Evolutionary conservation across 73 alveolate genomes (phyloP).

Genomic region (Paramecium octaurelia): DNA sequence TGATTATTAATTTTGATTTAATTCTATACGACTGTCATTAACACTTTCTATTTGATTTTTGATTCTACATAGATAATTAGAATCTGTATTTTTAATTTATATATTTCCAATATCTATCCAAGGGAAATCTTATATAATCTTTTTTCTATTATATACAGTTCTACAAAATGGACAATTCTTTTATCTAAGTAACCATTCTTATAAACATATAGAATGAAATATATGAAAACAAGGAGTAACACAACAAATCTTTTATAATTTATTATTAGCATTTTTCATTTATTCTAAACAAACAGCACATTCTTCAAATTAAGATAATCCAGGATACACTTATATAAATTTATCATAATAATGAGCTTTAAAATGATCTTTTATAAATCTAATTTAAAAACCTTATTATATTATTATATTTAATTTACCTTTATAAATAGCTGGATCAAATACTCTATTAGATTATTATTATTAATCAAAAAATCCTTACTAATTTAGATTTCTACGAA

Average conservation of each 20-base stretch:
- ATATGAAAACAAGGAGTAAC: slow-evolving; percentile 46
- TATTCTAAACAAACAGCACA: slow-evolving; percentile 24
- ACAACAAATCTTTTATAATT: neutral
- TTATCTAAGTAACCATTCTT: neutral
- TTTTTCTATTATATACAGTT: neutral
- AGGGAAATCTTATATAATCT: neutral
- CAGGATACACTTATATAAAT: neutral
- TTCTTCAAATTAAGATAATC: slow-evolving; percentile 3
- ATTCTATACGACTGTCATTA: neutral
- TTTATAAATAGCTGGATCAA: neutral
- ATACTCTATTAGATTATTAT: neutral
- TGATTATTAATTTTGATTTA: neutral
- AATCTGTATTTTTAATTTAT: neutral
- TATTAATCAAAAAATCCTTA: neutral
- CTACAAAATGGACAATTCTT: slow-evolving; percentile 38
- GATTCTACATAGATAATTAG: neutral
- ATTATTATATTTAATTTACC: neutral
- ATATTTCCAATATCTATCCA: neutral
- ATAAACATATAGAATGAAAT: neutral
- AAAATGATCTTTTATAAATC: neutral
- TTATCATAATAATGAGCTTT: neutral
- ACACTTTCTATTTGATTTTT: neutral
- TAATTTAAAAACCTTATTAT: neutral
- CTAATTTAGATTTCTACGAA: neutral
- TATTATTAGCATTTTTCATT: neutral